Evolutionary conservation across 768 basidiomycete genomes (phyloP).

Genomic region (Termitomyces sp.): DNA sequence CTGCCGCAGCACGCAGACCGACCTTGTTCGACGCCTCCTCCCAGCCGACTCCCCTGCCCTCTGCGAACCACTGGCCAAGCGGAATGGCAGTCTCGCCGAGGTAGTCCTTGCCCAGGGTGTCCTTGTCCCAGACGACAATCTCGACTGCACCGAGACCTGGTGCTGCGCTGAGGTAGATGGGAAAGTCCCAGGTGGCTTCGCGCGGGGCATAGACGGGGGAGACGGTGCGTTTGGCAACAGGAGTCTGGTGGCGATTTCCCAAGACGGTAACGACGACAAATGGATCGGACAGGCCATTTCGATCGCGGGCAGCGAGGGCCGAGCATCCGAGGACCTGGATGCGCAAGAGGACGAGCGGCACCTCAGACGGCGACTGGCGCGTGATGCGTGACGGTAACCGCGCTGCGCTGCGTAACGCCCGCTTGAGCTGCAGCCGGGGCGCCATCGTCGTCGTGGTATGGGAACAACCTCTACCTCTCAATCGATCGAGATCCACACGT

Average conservation of each 20-base stretch:
- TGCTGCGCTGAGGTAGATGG: conserved; percentile 54
- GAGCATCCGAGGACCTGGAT: conserved; percentile 66
- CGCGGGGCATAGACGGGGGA: conserved; percentile 63
- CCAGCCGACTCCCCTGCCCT: conserved; percentile 42
- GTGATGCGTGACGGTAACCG: background rate
- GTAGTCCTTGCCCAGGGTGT: conserved; percentile 87
- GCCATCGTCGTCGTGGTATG: background rate
- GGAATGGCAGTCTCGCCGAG: conserved; percentile 81
- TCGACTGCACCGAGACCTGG: conserved; percentile 63
- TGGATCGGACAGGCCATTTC: conserved; percentile 73
- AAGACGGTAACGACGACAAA: conserved; percentile 56
- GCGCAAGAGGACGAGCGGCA: conserved; percentile 59
- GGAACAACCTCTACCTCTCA: background rate
- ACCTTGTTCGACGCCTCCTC: conserved; percentile 69
- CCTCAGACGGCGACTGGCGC: background rate
- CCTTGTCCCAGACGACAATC: conserved; percentile 92
- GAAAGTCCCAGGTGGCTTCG: conserved; percentile 87
- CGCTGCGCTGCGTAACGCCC: background rate
- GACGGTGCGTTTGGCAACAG: conserved; percentile 66
- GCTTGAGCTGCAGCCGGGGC: background rate
- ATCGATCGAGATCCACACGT: background rate
- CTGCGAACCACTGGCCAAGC: conserved; percentile 76
- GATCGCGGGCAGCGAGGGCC: conserved; percentile 58
- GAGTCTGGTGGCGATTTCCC: conserved; percentile 60
- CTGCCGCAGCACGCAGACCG: conserved; percentile 17